These are phyloP conservation scores for Rubroshorea leprosula DNA, from an alignment of 345 rosid genomes.

Conservation along the genomic window DNA sequence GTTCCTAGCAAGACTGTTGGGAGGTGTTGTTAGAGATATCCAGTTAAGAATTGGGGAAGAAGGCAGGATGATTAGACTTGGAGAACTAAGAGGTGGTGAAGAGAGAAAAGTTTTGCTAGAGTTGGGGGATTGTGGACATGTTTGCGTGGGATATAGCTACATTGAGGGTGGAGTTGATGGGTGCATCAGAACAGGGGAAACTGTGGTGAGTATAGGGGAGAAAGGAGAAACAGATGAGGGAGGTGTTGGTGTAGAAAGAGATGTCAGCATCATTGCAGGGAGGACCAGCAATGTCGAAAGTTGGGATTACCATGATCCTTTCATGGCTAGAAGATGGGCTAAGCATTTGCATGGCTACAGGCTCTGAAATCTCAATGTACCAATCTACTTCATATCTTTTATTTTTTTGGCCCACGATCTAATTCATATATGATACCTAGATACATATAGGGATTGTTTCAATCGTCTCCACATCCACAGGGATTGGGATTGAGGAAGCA, in stretches of 20 bases:
- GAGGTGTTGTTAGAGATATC: conserved; percentile 53
- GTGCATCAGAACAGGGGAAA: conserved; percentile 51
- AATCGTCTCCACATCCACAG: conserved; percentile 15
- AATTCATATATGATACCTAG: too few species aligned
- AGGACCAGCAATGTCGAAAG: conserved; percentile 50
- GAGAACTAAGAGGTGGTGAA: conserved; percentile 60
- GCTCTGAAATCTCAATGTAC: conserved; percentile 23
- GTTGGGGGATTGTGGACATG: conserved; percentile 38
- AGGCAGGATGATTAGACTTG: conserved; percentile 44
- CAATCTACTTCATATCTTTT: background rate
- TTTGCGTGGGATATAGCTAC: conserved; percentile 60
- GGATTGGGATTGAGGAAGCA: too few species aligned
- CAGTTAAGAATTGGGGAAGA: conserved; percentile 68
- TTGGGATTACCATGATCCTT: conserved; percentile 72
- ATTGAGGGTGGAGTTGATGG: conserved; percentile 53
- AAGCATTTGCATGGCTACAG: conserved; percentile 73
- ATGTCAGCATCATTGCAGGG: conserved; percentile 31
- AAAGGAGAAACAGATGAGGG: conserved; percentile 31
- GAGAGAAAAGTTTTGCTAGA: conserved; percentile 58
- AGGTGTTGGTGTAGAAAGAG: conserved; percentile 28
- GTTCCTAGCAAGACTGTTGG: conserved; percentile 49
- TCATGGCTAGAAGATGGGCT: conserved; percentile 86
- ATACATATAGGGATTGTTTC: too few species aligned
- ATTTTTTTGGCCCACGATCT: too few species aligned
- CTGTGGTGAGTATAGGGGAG: conserved; percentile 36